A percentile compares a stretch with the other conserved stretches of the same genome.
Conservation (phyloP, 2,329 filamentous ascomycete genomes). For the Trichoderma lentiforme region DNA sequence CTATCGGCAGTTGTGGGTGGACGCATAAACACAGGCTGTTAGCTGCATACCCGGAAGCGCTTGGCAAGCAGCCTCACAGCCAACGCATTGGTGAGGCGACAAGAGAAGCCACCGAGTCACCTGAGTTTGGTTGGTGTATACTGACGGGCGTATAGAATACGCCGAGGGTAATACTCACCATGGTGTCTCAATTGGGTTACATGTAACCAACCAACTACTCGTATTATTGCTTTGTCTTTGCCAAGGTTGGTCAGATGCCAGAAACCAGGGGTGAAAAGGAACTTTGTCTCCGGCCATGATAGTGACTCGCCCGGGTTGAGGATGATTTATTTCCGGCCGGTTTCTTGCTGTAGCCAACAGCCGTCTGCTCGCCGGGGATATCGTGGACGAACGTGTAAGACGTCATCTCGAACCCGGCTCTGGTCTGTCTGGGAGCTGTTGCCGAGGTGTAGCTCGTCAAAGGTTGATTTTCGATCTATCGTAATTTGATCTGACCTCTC, state of each 20-base stretch:
- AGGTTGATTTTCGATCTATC: not conserved
- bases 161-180: not conserved
- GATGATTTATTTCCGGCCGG: not conserved
- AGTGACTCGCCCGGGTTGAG: not conserved
- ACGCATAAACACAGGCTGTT: not conserved
- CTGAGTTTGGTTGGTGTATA: not conserved
- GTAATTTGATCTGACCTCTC: not conserved
- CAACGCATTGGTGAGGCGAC: not conserved
- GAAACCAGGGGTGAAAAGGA: not conserved
- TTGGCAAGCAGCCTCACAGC: constrained; percentile 1
- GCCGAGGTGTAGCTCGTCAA: not conserved
- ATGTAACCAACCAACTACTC: not conserved
- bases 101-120: not conserved
- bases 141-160: not conserved
- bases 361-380: not conserved
- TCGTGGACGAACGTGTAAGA: not conserved
- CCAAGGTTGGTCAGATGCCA: not conserved
- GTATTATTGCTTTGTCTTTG: not conserved
- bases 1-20: not conserved
- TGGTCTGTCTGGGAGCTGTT: not conserved
- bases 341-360: not conserved
- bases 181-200: constrained; percentile 1
- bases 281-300: not conserved
- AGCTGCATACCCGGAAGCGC: not conserved
- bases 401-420: not conserved